A percentile compares a stretch with the other conserved stretches of the same genome.
Evolutionary conservation across 495 filamentous ascomycete species (phyloP).

Genomic region (Tuber magnatum): DNA sequence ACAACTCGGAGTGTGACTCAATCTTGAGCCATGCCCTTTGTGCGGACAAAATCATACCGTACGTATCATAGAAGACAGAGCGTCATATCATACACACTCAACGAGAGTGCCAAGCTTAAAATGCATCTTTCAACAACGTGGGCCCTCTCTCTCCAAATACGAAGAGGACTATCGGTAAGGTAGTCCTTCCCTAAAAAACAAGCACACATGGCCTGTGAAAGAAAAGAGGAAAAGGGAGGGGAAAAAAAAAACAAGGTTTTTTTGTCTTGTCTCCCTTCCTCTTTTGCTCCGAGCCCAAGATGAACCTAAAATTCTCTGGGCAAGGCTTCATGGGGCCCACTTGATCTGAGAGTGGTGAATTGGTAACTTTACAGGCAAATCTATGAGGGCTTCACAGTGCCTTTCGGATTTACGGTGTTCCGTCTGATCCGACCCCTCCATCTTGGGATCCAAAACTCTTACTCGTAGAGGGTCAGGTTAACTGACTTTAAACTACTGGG

Average conservation of each 20-base stretch:
- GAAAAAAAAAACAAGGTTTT: neutral
- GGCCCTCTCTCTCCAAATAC: neutral
- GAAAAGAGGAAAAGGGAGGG: neutral
- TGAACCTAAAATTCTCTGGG: neutral
- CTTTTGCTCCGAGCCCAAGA: neutral
- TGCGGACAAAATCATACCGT: neutral
- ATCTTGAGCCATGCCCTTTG: neutral
- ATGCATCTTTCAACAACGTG: neutral
- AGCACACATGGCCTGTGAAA: neutral
- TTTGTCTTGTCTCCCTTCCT: neutral
- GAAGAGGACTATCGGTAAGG: neutral
- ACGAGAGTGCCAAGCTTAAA: neutral
- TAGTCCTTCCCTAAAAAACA: neutral
- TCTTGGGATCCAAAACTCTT: conserved; percentile 6
- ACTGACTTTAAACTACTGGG: neutral
- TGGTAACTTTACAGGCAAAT: neutral
- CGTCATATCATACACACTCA: neutral
- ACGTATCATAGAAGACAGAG: too few species aligned
- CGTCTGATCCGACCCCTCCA: conserved; percentile 18
- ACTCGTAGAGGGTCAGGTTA: neutral
- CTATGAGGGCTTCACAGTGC: neutral
- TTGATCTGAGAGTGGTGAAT: neutral
- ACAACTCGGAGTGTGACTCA: neutral
- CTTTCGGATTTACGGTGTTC: conserved; percentile 16
- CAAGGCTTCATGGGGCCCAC: neutral